Conservation (phyloP, 163 green algal genomes). For the Volvox carteri region DNA sequence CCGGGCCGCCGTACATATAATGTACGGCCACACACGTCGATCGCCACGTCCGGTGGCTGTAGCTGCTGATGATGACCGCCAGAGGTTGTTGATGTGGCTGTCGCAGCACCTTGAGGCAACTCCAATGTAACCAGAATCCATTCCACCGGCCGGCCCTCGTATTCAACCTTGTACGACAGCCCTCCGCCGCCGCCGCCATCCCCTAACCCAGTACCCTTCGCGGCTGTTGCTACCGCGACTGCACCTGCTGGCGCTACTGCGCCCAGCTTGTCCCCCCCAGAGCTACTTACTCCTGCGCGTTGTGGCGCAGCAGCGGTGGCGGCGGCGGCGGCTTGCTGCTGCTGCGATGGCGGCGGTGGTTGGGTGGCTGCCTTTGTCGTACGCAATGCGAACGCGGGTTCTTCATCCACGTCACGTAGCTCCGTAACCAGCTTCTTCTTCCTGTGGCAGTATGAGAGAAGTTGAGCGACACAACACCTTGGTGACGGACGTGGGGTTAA, state of each 20-base stretch:
- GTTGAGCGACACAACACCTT: no score
- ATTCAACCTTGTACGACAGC: conserved; percentile 34
- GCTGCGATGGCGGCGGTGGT: background rate
- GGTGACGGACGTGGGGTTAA: no score
- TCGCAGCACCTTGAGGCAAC: background rate
- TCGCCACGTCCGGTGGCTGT: background rate
- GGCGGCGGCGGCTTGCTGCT: background rate
- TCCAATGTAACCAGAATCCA: conserved; percentile 46
- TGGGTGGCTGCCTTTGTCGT: conserved; percentile 57
- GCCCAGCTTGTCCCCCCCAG: no score
- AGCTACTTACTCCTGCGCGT: no score
- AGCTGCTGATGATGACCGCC: background rate
- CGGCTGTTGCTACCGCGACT: background rate
- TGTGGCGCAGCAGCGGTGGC: no score
- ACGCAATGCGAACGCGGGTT: conserved; percentile 68
- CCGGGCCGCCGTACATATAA: conserved; percentile 21
- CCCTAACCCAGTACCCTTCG: background rate
- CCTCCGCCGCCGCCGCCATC: background rate
- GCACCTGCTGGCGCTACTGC: background rate
- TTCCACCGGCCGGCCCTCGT: conserved; percentile 53
- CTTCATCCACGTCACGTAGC: conserved; percentile 67
- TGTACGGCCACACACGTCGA: conserved; percentile 32
- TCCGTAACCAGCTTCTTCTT: conserved; percentile 70
- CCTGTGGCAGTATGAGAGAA: no score
- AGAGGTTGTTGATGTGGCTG: background rate